Evolutionary conservation across 768 basidiomycete genomes (phyloP).

Genomic region (Lactifluus subvellereus): DNA sequence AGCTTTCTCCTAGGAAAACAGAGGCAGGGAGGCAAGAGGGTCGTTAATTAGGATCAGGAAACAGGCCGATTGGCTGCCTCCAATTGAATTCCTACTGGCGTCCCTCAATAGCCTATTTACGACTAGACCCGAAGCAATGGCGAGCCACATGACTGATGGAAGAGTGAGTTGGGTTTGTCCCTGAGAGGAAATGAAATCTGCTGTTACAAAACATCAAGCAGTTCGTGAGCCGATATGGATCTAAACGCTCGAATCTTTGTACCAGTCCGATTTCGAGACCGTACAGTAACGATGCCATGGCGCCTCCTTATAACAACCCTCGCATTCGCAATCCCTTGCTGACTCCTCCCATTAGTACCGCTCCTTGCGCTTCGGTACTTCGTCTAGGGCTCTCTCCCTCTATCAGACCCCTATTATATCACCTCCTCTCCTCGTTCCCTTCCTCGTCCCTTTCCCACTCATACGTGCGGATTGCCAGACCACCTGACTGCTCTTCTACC

Average conservation of each 20-base stretch:
- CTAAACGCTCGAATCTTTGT: neutral
- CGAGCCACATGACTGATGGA: constrained; percentile 7
- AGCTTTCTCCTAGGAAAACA: too few relatives aligned
- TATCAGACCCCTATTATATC: neutral
- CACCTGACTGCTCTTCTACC: constrained; percentile 1
- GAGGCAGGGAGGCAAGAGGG: neutral
- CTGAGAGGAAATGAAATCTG: neutral
- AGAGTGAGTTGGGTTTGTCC: neutral
- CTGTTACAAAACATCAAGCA: neutral
- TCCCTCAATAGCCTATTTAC: too few relatives aligned
- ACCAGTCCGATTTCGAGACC: neutral
- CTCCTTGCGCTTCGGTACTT: neutral
- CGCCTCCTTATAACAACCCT: neutral
- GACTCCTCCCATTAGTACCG: neutral
- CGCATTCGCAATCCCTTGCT: neutral
- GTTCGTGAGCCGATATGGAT: neutral
- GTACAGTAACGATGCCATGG: neutral
- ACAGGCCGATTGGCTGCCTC: too few relatives aligned
- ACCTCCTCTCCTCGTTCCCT: neutral
- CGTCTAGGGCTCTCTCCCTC: neutral
- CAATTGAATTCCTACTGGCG: too few relatives aligned
- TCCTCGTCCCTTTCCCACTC: neutral
- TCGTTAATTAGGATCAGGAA: too few relatives aligned
- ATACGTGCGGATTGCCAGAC: neutral
- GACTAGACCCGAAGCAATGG: neutral